Conservation (phyloP, 768 basidiomycete species). For the Termitomyces sp. region DNA sequence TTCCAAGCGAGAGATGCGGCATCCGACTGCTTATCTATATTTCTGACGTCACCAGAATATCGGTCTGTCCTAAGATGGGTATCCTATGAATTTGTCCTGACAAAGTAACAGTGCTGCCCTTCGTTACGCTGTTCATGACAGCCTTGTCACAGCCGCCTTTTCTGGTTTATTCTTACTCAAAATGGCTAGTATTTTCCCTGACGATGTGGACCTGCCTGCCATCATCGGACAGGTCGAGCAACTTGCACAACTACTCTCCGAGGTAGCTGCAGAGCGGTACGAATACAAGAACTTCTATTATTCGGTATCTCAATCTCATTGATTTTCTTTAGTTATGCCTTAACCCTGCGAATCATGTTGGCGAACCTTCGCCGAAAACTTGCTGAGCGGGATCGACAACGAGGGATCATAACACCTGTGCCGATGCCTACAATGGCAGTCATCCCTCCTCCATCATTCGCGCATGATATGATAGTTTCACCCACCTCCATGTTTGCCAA, state of each 20-base stretch:
- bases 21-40: constrained; percentile 78
- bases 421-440: constrained; percentile 25
- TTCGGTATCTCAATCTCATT: not conserved
- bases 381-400: constrained; percentile 34
- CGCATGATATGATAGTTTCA: constrained; percentile 59
- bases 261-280: constrained; percentile 89
- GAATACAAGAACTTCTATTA: constrained; percentile 9
- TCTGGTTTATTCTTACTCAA: constrained; percentile 89
- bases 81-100: not conserved
- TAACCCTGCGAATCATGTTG: constrained; percentile 91
- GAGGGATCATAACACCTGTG: constrained; percentile 29
- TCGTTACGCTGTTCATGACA: constrained; percentile 90
- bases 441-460: constrained; percentile 47
- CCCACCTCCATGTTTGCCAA: constrained; percentile 47
- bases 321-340: constrained; percentile 63
- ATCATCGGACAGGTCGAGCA: constrained; percentile 88
- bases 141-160: constrained; percentile 87
- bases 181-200: constrained; percentile 91
- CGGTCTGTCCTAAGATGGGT: constrained; percentile 52
- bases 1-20: constrained; percentile 96
- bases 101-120: constrained; percentile 63
- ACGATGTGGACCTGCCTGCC: constrained; percentile 71
- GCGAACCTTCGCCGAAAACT: constrained; percentile 88
- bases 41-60: constrained; percentile 77
- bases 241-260: constrained; percentile 83